phyloP scores from a whole-genome alignment of 2,329 filamentous ascomycete genomes.

The Pseudogymnoascus pannorum region DNA sequence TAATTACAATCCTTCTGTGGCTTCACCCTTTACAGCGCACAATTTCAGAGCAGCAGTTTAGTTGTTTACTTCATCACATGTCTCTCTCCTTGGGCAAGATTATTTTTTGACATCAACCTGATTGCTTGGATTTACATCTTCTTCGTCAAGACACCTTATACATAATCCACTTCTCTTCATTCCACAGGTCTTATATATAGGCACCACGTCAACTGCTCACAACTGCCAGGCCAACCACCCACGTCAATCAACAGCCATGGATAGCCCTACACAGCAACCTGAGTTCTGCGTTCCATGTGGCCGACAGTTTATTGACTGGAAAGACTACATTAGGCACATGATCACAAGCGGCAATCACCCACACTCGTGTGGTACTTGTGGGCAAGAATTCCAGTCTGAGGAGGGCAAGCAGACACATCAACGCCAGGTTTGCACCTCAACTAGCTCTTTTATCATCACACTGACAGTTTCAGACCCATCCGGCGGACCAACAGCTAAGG shows the following conservation, averaged over 20 bases:
- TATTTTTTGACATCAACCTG: too few species aligned
- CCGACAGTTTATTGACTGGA: background rate
- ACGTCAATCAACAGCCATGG: background rate
- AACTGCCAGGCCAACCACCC: background rate
- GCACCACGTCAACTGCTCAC: too few species aligned
- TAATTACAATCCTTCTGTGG: background rate
- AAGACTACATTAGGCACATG: constrained; percentile 15
- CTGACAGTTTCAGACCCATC: constrained; percentile 15
- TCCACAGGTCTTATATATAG: too few species aligned
- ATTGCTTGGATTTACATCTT: too few species aligned
- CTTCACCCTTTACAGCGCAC: background rate
- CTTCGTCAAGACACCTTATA: too few species aligned
- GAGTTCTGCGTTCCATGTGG: background rate
- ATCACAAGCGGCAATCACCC: constrained; percentile 4
- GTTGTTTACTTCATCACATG: background rate
- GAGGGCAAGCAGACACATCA: constrained; percentile 14
- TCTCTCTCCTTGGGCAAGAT: background rate
- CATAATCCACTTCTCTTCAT: too few species aligned
- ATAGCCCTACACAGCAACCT: background rate
- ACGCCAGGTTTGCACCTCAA: constrained; percentile 6
- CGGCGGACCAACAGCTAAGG: constrained; percentile 16
- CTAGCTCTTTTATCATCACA: background rate
- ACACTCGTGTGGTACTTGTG: constrained; percentile 15
- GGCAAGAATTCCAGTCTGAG: constrained; percentile 15
- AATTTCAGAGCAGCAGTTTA: background rate